Conservation (phyloP, 345 rosid species). For the Camelina laxa region DNA sequence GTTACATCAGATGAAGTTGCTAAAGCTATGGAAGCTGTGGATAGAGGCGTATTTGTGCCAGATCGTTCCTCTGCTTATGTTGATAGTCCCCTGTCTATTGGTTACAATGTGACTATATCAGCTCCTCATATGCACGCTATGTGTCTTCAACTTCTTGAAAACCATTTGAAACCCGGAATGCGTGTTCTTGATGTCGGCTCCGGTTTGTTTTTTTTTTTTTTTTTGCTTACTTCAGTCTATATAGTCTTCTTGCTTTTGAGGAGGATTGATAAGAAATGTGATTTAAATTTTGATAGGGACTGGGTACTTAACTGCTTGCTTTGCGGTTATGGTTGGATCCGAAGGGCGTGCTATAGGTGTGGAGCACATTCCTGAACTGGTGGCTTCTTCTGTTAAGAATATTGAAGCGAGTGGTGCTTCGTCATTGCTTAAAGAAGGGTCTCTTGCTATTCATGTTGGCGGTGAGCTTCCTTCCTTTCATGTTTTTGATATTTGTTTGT, state of each 20-base stretch:
- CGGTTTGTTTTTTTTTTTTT: slow-evolving; percentile 51
- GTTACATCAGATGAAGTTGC: slow-evolving; percentile 65
- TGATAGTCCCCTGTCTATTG: slow-evolving; percentile 88
- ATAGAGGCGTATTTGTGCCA: slow-evolving; percentile 82
- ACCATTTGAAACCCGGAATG: slow-evolving; percentile 88
- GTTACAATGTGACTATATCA: slow-evolving; percentile 93
- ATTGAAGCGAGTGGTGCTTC: slow-evolving; percentile 80
- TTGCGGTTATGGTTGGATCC: slow-evolving; percentile 90
- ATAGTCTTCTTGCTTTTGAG: neutral
- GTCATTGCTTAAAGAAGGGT: slow-evolving; percentile 65
- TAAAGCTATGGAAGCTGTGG: slow-evolving; percentile 87
- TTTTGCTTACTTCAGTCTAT: neutral
- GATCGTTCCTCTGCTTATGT: slow-evolving; percentile 70
- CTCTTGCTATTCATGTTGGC: slow-evolving; percentile 74
- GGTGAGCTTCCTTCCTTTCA: slow-evolving; percentile 53
- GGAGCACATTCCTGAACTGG: slow-evolving; percentile 91
- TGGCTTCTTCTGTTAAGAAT: slow-evolving; percentile 63
- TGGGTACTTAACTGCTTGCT: slow-evolving; percentile 88
- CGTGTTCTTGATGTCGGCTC: slow-evolving; percentile 96
- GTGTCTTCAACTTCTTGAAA: slow-evolving; percentile 85
- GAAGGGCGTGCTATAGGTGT: slow-evolving; percentile 84
- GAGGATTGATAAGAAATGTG: neutral
- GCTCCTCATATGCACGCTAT: slow-evolving; percentile 99
- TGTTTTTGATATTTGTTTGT: neutral
- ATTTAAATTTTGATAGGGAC: slow-evolving; percentile 29